These are phyloP conservation scores for Glycine latifolia DNA, from an alignment of 306 rosid species.

Conservation along the genomic window DNA sequence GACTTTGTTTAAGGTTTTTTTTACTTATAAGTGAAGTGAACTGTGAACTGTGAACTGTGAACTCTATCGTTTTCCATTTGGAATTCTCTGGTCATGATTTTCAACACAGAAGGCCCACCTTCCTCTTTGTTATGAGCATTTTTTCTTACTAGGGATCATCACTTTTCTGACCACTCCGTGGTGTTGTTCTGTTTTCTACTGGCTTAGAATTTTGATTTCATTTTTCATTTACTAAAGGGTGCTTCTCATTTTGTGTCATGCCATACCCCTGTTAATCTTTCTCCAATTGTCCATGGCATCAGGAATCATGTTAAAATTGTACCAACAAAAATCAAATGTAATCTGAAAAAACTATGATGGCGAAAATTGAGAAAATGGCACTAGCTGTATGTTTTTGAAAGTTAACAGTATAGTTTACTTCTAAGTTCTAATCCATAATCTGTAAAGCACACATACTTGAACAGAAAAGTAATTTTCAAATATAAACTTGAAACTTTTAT, in stretches of 20 bases:
- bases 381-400: slow-evolving; percentile 4
- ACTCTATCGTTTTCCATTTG: slow-evolving; percentile 6
- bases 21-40: neutral
- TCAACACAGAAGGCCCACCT: slow-evolving; percentile 31
- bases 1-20: neutral
- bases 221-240: neutral
- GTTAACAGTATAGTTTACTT: neutral
- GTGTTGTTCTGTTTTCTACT: slow-evolving; percentile 20
- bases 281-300: neutral
- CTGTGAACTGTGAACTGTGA: slow-evolving; percentile 1
- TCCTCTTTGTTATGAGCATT: neutral
- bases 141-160: neutral
- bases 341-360: neutral
- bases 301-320: neutral
- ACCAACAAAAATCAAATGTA: neutral
- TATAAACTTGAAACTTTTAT: neutral
- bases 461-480: neutral
- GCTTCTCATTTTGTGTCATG: neutral
- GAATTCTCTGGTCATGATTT: slow-evolving; percentile 5
- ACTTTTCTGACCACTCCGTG: neutral
- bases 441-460: neutral
- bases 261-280: slow-evolving; percentile 6
- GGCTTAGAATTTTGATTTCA: neutral
- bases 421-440: neutral
- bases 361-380: neutral